Base-by-base conservation (phyloP, 2,329 filamentous ascomycete genomes). In the Thelonectria olida region DNA sequence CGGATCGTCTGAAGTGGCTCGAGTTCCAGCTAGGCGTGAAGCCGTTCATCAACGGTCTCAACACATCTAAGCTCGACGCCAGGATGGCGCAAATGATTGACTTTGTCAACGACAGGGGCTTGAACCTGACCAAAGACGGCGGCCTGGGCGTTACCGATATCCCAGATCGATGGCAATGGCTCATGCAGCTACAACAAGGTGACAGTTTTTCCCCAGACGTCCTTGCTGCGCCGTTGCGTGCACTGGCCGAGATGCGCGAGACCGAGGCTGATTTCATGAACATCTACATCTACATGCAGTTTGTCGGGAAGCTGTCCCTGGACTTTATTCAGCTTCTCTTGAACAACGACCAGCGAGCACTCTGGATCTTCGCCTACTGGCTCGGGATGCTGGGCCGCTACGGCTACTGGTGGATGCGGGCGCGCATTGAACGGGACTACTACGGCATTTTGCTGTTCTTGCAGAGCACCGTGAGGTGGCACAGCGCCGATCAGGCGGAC, bases 381-480 rank as follows among this genome's bases (percentile, higher is more conserved):
- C 38, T 54, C 4, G 45, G 57, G 5, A 47, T 51, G 13, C 41
- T 55, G 20, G 47, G 52, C 5, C 6, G 47, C 13, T 34, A 39
- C 15, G 9, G 28, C 10, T 31, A 45, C 12, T 60, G 58, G 58
- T 60, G 58, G 52, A 31, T 60, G 52, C 45, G 58, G 9, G 20
- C 28, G 15, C 34, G 57, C 9, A 52, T 55, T n/a, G 23, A 20
- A 20, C 51, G 51, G 9, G 51, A 54, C 17, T 54, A 50, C 31
- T 17, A 27, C 6, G 47, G 51, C 22, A 55, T 52, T 13, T n/a
- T 38, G 22, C 1, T 27, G 23, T 50, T 19, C 31, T 23, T 60
- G 17, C 22, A 22, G 22, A 9, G n/a, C 22, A 5, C 31, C n/a
- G 20, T 7, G 36, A 50, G 4, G 4, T 45, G 42, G 20, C 22